Evolutionary conservation across 371 early-diverging fungal genomes (phyloP).

Genomic region (Lichtheimia hyalospora): DNA sequence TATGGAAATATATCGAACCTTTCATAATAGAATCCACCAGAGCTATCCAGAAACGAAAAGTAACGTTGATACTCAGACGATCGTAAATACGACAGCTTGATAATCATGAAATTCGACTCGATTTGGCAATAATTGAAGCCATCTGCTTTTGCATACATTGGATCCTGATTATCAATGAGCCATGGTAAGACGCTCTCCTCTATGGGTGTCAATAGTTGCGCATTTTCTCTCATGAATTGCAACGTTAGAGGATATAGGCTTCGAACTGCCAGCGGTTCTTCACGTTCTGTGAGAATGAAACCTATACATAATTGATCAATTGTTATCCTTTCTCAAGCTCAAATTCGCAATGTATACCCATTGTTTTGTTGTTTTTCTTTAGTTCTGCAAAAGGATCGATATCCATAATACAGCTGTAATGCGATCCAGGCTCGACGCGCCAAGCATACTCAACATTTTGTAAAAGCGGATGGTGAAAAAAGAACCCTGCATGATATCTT

Average conservation of each 20-base stretch:
- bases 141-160: not conserved
- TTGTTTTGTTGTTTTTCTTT: conserved; percentile 71
- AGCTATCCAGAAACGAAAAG: conserved; percentile 79
- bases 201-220: conserved; percentile 17
- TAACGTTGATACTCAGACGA: conserved; percentile 70
- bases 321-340: too few species aligned
- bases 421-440: conserved; percentile 93
- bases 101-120: conserved; percentile 72
- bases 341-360: too few species aligned
- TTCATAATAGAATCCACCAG: conserved; percentile 96
- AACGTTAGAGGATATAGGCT: conserved; percentile 76
- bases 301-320: conserved; percentile 35
- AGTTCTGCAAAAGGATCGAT: conserved; percentile 87
- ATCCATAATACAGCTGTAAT: conserved; percentile 79
- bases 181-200: conserved; percentile 30
- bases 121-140: conserved; percentile 75
- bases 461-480: conserved; percentile 80
- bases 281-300: conserved; percentile 77
- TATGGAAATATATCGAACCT: conserved; percentile 33
- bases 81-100: conserved; percentile 74
- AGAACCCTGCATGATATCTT: conserved; percentile 85
- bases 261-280: conserved; percentile 76
- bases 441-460: conserved; percentile 87
- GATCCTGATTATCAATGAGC: conserved; percentile 18
- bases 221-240: conserved; percentile 47